phyloP scores from a whole-genome alignment of 768 basidiomycete genomes.

The Gyrodon lividus region DNA sequence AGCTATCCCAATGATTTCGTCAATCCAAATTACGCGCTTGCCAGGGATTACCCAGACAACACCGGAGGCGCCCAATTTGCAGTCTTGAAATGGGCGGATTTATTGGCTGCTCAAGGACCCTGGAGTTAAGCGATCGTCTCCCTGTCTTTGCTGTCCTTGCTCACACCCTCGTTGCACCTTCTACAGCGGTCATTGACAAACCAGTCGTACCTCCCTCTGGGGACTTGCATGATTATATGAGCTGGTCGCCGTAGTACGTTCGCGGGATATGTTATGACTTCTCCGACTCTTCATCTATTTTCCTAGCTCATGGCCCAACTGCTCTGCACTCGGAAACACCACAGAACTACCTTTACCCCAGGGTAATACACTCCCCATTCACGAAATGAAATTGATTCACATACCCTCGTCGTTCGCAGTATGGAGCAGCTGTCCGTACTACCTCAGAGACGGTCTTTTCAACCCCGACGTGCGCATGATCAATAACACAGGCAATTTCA shows the following conservation, averaged over 20 bases:
- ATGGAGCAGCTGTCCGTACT: slow-evolving; percentile 59
- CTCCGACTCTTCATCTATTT: background rate
- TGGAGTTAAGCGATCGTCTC: slow-evolving; percentile 49
- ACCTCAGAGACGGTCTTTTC: slow-evolving; percentile 56
- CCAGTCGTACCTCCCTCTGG: slow-evolving; percentile 48
- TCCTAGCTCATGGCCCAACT: slow-evolving; percentile 63
- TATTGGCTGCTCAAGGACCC: slow-evolving; percentile 44
- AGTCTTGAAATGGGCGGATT: slow-evolving; percentile 47
- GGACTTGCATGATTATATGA: slow-evolving; percentile 62
- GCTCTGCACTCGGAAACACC: slow-evolving; percentile 54
- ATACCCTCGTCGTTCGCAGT: slow-evolving; percentile 34
- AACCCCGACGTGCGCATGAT: slow-evolving; percentile 62
- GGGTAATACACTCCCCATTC: slow-evolving; percentile 31
- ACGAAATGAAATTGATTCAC: too few species aligned
- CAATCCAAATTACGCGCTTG: slow-evolving; percentile 48
- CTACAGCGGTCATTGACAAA: slow-evolving; percentile 49
- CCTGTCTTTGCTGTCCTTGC: background rate
- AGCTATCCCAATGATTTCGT: slow-evolving; percentile 58
- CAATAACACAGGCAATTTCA: slow-evolving; percentile 55
- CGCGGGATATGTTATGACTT: background rate
- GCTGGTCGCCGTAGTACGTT: slow-evolving; percentile 68
- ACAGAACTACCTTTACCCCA: slow-evolving; percentile 53
- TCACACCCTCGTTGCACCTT: background rate
- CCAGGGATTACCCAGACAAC: slow-evolving; percentile 39
- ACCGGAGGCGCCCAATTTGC: slow-evolving; percentile 47